Percentiles rank a stretch among this genome's conserved stretches.
Evolutionary conservation across 1,139 yeast genomes (phyloP).

Genomic region (Geotrichum europaeum): DNA sequence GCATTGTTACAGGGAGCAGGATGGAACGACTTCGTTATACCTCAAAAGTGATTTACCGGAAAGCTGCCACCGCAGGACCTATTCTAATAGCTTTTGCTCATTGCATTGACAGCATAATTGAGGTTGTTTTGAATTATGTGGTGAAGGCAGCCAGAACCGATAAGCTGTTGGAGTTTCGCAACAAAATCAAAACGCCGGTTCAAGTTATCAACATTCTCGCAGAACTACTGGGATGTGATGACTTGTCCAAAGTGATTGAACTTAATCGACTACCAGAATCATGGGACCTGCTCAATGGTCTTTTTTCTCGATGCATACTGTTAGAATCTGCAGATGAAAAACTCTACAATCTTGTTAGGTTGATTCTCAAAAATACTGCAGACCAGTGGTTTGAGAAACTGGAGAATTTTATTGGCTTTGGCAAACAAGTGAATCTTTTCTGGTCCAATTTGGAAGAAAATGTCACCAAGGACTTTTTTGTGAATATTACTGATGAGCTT

Average conservation of each 20-base stretch:
- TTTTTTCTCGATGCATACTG: slow-evolving; percentile 23
- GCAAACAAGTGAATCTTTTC: slow-evolving; percentile 10
- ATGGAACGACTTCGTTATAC: slow-evolving; percentile 27
- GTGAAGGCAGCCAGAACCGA: slow-evolving; percentile 14
- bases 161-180: slow-evolving; percentile 19
- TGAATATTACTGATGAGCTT: slow-evolving; percentile 1
- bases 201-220: slow-evolving; percentile 25
- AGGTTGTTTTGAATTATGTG: slow-evolving; percentile 15
- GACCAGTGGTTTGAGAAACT: slow-evolving; percentile 27
- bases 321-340: slow-evolving; percentile 22
- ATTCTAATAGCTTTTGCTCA: slow-evolving; percentile 29
- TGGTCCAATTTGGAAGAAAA: slow-evolving; percentile 11
- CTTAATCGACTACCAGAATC: slow-evolving; percentile 28
- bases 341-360: slow-evolving; percentile 21
- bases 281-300: slow-evolving; percentile 25
- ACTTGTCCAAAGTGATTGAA: slow-evolving; percentile 22
- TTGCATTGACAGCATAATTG: slow-evolving; percentile 25
- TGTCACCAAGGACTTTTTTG: slow-evolving; percentile 11
- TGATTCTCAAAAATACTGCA: slow-evolving; percentile 23
- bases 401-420: slow-evolving; percentile 24
- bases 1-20: slow-evolving; percentile 27
- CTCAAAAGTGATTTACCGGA: slow-evolving; percentile 18
- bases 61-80: slow-evolving; percentile 20
- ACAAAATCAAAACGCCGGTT: slow-evolving; percentile 20
- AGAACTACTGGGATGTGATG: slow-evolving; percentile 31